Base-by-base conservation (phyloP, 2,329 filamentous ascomycete genomes). In the Trichoderma sp. region DNA sequence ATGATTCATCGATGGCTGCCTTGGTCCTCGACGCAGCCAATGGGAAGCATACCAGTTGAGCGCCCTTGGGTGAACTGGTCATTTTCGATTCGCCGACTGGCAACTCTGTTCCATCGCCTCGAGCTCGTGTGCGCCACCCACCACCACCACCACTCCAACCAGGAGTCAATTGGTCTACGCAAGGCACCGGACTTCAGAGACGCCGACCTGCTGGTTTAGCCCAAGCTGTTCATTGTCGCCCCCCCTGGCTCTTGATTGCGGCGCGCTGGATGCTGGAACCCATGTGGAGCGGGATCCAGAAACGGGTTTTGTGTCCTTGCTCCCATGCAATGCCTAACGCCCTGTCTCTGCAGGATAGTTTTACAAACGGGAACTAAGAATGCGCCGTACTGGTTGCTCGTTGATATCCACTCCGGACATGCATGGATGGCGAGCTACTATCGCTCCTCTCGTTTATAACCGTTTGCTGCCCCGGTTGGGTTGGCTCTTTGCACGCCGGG, bases 191-290 rank as follows among this genome's bases (percentile, higher is more conserved):
- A 19, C 39, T 57, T 64, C 47, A 26, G 24, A 51, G 62, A 26
- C 24, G 26, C 63, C 63, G 63, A 65, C 41, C 48, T 65, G 26
- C 63, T 54, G 47, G 57, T 50, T 50, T 65, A 44, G 56, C 55
- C 28, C 51, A 51, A 51, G 52, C 41, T 24, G 26, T 50, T 39
- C 10, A 3, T 3, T 34, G 30, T 34, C 30, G 34, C 41, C 7
- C 19, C 61, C 60, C 61, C 61, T 44, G 57, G 61, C 61, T n/a
- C 30, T 24, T 19, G 61, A 63, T 57, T 19, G 44, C 54, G 21
- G 48, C 48, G 14, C 24, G 17, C 54, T 28, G 19, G 30, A 61
- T 24, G 21, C 14, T 39, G 17, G 30, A 61, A 56, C 24, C 43
- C 43, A 56, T 56, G 44, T 55, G 60, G 50, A 47, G 24, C 43